phyloP scores from a whole-genome alignment of 192 early-diverging fungal species.

The Backusella psychrophila region DNA sequence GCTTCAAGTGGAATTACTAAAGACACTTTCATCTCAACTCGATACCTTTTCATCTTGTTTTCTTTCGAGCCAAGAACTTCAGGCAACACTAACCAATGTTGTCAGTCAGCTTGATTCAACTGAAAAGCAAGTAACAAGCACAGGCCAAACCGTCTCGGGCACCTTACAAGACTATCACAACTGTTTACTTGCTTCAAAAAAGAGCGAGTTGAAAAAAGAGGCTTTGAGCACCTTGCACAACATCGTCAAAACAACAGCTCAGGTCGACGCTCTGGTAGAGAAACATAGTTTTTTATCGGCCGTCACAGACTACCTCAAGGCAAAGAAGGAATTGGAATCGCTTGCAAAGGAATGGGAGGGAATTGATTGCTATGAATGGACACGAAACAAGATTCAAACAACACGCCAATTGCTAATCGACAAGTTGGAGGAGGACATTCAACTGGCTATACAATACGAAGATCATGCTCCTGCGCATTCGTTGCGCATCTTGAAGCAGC shows the following conservation, averaged over 20 bases:
- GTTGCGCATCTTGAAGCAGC: neutral
- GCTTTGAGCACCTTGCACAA: neutral
- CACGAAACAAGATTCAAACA: neutral
- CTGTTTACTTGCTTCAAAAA: neutral
- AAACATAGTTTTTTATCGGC: neutral
- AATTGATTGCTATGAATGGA: neutral
- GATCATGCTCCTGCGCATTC: neutral
- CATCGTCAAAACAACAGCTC: neutral
- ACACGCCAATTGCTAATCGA: neutral
- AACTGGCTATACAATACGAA: neutral
- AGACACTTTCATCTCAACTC: neutral
- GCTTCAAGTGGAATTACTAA: slow-evolving; percentile 12
- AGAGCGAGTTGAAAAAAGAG: neutral
- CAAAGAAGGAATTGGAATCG: neutral
- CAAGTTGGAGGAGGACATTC: neutral
- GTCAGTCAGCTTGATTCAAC: neutral
- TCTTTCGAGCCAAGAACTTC: neutral
- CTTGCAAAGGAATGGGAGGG: neutral
- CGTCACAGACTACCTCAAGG: neutral
- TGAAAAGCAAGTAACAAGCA: neutral
- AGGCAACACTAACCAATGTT: neutral
- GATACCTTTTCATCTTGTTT: slow-evolving; percentile 12
- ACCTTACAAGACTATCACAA: neutral
- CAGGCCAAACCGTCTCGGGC: neutral
- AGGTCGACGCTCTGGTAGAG: neutral